A percentile compares a stretch with the other conserved stretches of the same genome.
Conservation (phyloP, 2,329 filamentous ascomycete species). For the Phyllosticta capitalensis region DNA sequence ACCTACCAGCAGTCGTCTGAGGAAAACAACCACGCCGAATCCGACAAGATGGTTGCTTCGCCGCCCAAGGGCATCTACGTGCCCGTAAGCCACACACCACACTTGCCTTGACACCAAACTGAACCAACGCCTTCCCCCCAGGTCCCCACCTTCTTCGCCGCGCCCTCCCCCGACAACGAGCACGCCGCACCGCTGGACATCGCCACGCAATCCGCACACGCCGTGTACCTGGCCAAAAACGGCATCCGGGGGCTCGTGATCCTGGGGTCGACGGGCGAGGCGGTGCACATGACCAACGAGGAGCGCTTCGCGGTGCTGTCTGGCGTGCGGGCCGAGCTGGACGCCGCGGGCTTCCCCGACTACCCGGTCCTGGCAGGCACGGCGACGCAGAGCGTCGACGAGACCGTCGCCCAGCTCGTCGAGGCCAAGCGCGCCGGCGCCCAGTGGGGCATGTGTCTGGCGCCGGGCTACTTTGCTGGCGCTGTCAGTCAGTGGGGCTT, state of each 20-base stretch:
- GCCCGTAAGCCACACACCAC: slow-evolving; percentile 4
- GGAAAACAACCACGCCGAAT: not conserved
- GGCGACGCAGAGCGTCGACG: slow-evolving; percentile 48
- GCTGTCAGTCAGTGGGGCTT: slow-evolving; percentile 7
- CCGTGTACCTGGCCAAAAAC: slow-evolving; percentile 45
- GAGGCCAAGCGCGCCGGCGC: slow-evolving; percentile 44
- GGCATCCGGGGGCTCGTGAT: slow-evolving; percentile 50
- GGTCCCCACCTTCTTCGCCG: slow-evolving; percentile 51
- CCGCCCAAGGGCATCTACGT: slow-evolving; percentile 12
- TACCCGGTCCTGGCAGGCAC: slow-evolving; percentile 51
- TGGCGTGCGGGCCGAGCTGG: slow-evolving; percentile 41
- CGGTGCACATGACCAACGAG: slow-evolving; percentile 44
- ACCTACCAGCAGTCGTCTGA: too few species aligned
- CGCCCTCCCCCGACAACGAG: slow-evolving; percentile 12
- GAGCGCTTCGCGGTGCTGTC: slow-evolving; percentile 43
- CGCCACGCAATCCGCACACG: slow-evolving; percentile 44
- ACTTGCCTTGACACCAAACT: not conserved
- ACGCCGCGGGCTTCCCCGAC: slow-evolving; percentile 42
- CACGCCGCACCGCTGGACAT: slow-evolving; percentile 37
- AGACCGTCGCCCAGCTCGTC: slow-evolving; percentile 44
- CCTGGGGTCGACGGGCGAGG: slow-evolving; percentile 51
- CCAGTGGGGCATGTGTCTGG: slow-evolving; percentile 48
- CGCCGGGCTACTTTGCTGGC: slow-evolving; percentile 16
- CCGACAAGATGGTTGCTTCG: slow-evolving; percentile 1
- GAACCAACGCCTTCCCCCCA: not conserved